Conservation (phyloP, 108 stramenopile genomes). For the Fistulifera solaris region DNA sequence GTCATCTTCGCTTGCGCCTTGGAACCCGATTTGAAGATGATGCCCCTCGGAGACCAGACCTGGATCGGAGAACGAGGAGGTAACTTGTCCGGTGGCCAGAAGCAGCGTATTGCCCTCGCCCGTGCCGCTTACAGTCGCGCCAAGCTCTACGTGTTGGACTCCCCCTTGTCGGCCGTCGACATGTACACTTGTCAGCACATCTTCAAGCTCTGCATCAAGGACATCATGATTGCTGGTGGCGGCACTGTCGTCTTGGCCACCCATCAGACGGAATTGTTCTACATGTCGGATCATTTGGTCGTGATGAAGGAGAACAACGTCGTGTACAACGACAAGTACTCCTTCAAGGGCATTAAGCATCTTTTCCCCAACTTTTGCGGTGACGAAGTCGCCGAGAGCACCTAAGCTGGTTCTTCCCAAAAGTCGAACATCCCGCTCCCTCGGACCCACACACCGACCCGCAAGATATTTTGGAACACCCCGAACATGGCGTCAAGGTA, state of each 20-base stretch:
- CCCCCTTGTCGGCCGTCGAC: no score
- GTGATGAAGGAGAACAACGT: constrained; percentile 14
- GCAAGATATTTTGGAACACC: no score
- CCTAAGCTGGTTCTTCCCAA: no score
- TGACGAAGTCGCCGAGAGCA: no score
- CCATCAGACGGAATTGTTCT: no score
- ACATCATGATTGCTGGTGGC: background rate
- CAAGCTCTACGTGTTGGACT: no score
- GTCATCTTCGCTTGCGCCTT: constrained; percentile 69
- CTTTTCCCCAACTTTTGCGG: no score
- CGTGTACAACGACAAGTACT: constrained; percentile 8
- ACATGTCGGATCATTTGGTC: constrained; percentile 22
- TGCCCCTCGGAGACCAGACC: constrained; percentile 59
- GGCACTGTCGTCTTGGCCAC: no score
- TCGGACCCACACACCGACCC: no score
- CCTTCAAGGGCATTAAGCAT: constrained; percentile 6
- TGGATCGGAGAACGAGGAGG: constrained; percentile 23
- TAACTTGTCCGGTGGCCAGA: constrained; percentile 49
- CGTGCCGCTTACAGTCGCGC: constrained; percentile 24
- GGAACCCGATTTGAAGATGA: constrained; percentile 50
- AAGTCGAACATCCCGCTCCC: no score
- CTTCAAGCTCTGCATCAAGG: constrained; percentile 46
- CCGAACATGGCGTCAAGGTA: no score
- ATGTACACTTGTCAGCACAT: no score
- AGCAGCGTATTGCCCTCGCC: constrained; percentile 80